Percentiles rank a stretch among this genome's conserved stretches.
Conservation (phyloP, 352 stramenopile species). For the Pythium monospermum region DNA sequence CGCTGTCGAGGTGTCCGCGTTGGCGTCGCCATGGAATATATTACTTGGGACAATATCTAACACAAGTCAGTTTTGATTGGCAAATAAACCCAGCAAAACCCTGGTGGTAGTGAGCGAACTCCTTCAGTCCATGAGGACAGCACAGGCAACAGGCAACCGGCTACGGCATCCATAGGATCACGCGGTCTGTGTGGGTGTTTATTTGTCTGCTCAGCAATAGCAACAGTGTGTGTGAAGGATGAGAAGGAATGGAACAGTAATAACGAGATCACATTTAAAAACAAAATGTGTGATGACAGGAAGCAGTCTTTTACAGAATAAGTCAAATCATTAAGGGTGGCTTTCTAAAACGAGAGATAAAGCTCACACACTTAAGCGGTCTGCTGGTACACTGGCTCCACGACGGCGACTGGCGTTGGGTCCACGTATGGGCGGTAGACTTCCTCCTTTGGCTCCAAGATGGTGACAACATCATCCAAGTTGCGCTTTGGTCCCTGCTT, state of each 20-base stretch:
- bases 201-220: no score
- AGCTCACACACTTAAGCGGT: slow-evolving; percentile 46
- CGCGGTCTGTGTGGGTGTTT: no score
- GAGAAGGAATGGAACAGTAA: no score
- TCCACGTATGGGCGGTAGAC: slow-evolving; percentile 82
- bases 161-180: no score
- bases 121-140: no score
- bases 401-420: slow-evolving; percentile 41
- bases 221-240: no score
- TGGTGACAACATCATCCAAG: slow-evolving; percentile 98
- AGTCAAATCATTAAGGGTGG: slow-evolving; percentile 15
- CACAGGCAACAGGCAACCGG: no score
- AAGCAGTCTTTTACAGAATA: slow-evolving; percentile 31
- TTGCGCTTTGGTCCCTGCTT: slow-evolving; percentile 97
- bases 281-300: slow-evolving; percentile 20
- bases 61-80: no score
- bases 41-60: no score
- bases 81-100: no score
- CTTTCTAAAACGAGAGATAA: slow-evolving; percentile 1
- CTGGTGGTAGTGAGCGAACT: no score
- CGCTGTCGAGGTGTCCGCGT: not conserved
- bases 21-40: slow-evolving; percentile 1
- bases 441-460: slow-evolving; percentile 98
- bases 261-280: no score
- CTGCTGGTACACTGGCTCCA: slow-evolving; percentile 37